Percentiles rank a stretch among this genome's conserved stretches.
These are phyloP conservation scores for Cladophialophora bantiana DNA, from an alignment of 2,329 filamentous ascomycete species.

Conservation along the genomic window DNA sequence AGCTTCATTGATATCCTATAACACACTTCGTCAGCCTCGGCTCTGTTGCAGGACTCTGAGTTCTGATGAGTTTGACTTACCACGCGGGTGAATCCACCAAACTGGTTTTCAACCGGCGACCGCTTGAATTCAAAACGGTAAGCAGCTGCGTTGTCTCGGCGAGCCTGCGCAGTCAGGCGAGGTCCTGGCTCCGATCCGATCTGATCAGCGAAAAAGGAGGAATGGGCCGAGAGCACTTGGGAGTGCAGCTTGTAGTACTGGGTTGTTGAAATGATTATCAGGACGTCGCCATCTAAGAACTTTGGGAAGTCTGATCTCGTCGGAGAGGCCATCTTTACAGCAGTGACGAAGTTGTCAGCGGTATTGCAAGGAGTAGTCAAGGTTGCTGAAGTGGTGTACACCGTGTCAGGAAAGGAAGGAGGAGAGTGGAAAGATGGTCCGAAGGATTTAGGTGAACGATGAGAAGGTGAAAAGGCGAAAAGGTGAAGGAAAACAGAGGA, in stretches of 20 bases:
- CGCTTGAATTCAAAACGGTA: conserved; percentile 40
- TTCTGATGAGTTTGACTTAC: conserved; percentile 24
- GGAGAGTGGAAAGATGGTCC: neutral
- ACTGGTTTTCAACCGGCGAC: neutral
- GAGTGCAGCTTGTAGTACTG: conserved; percentile 52
- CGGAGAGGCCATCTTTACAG: conserved; percentile 35
- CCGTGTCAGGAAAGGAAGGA: neutral
- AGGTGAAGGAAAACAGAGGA: neutral
- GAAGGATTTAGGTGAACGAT: conserved; percentile 2
- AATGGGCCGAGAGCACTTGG: conserved; percentile 39
- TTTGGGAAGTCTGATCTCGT: conserved; percentile 44
- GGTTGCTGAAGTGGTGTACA: conserved; percentile 6
- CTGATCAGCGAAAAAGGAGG: conserved; percentile 37
- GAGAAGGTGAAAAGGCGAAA: neutral
- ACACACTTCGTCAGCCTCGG: conserved; percentile 4
- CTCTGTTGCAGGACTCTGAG: conserved; percentile 4
- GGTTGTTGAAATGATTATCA: conserved; percentile 46
- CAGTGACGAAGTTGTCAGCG: neutral
- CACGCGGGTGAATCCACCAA: conserved; percentile 33
- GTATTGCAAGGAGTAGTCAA: neutral
- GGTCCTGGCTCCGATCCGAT: conserved; percentile 41
- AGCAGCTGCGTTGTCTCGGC: conserved; percentile 38
- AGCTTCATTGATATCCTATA: conserved; percentile 47
- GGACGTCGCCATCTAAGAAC: conserved; percentile 51
- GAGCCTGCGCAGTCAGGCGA: conserved; percentile 42